Conservation (phyloP, 2,329 filamentous ascomycete species). For the Fonsecaea nubica region DNA sequence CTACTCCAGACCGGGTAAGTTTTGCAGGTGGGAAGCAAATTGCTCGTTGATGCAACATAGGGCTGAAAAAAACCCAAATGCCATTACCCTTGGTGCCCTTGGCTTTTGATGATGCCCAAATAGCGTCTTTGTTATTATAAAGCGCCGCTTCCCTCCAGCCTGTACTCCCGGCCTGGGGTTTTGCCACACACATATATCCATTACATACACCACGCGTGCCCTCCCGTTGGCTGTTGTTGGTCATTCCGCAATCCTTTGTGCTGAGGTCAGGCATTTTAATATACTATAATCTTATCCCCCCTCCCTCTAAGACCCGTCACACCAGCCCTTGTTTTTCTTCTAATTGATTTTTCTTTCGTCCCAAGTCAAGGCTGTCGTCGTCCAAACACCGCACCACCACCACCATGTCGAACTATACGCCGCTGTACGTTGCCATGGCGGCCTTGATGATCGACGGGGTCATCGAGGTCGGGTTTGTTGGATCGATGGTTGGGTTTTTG, state of each 20-base stretch:
- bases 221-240: slow-evolving; percentile 11
- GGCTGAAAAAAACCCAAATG: background rate
- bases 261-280: background rate
- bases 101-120: background rate
- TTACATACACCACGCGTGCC: background rate
- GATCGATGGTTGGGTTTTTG: slow-evolving; percentile 38
- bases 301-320: background rate
- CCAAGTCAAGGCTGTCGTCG: background rate
- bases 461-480: slow-evolving; percentile 38
- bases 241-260: slow-evolving; percentile 4
- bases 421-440: slow-evolving; percentile 7
- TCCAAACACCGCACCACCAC: background rate
- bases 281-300: slow-evolving; percentile 15
- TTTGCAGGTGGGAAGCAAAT: slow-evolving; percentile 8
- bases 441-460: slow-evolving; percentile 27
- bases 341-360: background rate
- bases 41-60: slow-evolving; percentile 16
- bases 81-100: no score
- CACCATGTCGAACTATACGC: slow-evolving; percentile 15
- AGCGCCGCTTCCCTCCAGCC: slow-evolving; percentile 3
- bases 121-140: slow-evolving; percentile 14
- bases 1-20: background rate
- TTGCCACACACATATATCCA: slow-evolving; percentile 1
- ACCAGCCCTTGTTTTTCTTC: background rate
- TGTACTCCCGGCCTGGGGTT: slow-evolving; percentile 6